A percentile compares a stretch with the other conserved stretches of the same genome.
phyloP scores from a whole-genome alignment of 768 basidiomycete genomes.

The Tulasnella calospora region DNA sequence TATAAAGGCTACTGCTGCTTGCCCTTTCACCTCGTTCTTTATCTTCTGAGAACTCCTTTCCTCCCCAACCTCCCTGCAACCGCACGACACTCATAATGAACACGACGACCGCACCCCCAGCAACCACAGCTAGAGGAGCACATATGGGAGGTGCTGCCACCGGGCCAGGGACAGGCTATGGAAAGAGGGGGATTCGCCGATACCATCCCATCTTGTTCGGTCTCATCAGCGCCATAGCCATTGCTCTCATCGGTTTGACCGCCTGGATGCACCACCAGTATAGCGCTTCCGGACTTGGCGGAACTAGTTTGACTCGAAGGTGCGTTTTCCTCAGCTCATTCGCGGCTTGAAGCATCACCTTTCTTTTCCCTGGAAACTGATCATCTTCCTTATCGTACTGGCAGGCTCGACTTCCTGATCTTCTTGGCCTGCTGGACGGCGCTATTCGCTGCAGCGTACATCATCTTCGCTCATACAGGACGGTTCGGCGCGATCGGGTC shows the following conservation, averaged over 20 bases:
- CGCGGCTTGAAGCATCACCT: neutral
- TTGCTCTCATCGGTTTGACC: neutral
- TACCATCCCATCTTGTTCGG: conserved; percentile 2
- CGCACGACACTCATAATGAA: neutral
- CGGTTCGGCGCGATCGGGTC: neutral
- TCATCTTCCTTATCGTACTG: neutral
- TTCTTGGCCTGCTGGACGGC: neutral
- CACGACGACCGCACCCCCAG: neutral
- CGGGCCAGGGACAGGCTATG: neutral
- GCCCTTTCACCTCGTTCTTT: neutral
- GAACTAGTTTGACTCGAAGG: neutral
- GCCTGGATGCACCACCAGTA: neutral
- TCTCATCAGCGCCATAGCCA: conserved; percentile 1
- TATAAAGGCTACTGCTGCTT: neutral
- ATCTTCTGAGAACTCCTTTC: neutral
- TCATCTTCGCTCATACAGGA: conserved; percentile 13
- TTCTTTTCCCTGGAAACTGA: neutral
- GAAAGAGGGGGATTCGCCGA: neutral
- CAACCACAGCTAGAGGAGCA: neutral
- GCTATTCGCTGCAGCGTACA: neutral
- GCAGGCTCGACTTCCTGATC: conserved; percentile 5
- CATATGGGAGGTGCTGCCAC: neutral
- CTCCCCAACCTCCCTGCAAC: neutral
- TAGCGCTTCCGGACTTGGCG: neutral
- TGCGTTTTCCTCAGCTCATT: neutral